Conservation (phyloP, 2,329 filamentous ascomycete genomes). For the Sporothrix variecibatus region DNA sequence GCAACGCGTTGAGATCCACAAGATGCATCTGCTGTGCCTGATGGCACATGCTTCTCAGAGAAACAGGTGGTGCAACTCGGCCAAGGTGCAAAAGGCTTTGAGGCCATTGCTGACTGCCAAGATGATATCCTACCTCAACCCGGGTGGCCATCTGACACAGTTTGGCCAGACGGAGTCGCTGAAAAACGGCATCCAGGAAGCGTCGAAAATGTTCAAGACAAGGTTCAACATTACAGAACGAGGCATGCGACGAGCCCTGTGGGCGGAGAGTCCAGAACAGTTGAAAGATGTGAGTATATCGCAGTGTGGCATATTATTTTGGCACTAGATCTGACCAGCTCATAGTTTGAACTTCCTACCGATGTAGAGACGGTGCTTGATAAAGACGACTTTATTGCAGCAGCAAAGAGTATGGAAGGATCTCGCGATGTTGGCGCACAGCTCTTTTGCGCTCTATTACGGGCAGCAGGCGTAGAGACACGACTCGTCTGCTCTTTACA, state of each 20-base stretch:
- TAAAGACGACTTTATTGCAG: slow-evolving; percentile 69
- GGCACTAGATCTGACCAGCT: neutral
- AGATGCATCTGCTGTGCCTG: slow-evolving; percentile 80
- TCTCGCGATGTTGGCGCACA: slow-evolving; percentile 90
- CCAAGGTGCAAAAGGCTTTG: slow-evolving; percentile 65
- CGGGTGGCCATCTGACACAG: slow-evolving; percentile 64
- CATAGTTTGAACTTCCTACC: slow-evolving; percentile 58
- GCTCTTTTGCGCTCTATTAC: slow-evolving; percentile 83
- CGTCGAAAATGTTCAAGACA: slow-evolving; percentile 65
- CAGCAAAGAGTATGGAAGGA: slow-evolving; percentile 70
- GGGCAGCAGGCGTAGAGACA: slow-evolving; percentile 77
- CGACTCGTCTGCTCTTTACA: slow-evolving; percentile 91
- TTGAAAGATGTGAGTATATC: slow-evolving; percentile 53
- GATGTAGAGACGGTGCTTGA: slow-evolving; percentile 70
- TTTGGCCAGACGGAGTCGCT: slow-evolving; percentile 76
- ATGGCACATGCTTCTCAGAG: slow-evolving; percentile 74
- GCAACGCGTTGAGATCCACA: slow-evolving; percentile 75
- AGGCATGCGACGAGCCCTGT: slow-evolving; percentile 70
- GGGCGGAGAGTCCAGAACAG: slow-evolving; percentile 69
- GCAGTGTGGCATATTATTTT: neutral
- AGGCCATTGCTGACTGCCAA: slow-evolving; percentile 66
- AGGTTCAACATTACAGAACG: slow-evolving; percentile 71
- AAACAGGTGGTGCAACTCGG: slow-evolving; percentile 88
- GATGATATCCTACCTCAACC: slow-evolving; percentile 67
- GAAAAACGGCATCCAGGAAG: slow-evolving; percentile 74